Percentiles rank a stretch among this genome's conserved stretches.
Evolutionary conservation across 78 protist genomes (phyloP).

Genomic region (Dictyostelium purpureum): DNA sequence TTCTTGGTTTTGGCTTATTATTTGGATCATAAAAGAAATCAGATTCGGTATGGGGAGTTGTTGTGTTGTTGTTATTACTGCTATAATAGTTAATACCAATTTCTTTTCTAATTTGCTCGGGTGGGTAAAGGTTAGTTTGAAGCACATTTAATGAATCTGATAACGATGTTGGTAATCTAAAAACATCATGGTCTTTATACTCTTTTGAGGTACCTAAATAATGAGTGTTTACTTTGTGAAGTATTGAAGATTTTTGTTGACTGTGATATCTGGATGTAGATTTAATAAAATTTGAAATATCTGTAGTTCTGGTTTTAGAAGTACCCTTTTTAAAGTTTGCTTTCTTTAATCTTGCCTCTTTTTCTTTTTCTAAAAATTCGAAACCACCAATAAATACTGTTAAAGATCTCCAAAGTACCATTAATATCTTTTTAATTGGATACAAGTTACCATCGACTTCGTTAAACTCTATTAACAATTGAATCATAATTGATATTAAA

Average conservation of each 20-base stretch:
- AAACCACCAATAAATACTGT: slow-evolving; percentile 29
- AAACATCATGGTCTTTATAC: slow-evolving; percentile 17
- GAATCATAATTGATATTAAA: slow-evolving; percentile 10
- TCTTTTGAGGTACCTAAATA: slow-evolving; percentile 18
- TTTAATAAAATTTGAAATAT: slow-evolving; percentile 51
- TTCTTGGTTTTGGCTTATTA: not conserved
- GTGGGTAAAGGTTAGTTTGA: slow-evolving; percentile 56
- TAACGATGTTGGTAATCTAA: slow-evolving; percentile 40
- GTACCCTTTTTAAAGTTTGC: slow-evolving; percentile 3
- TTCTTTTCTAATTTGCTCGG: slow-evolving; percentile 27
- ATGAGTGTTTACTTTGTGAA: slow-evolving; percentile 36
- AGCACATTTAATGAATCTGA: slow-evolving; percentile 39
- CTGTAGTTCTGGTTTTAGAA: slow-evolving; percentile 24
- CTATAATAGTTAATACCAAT: slow-evolving; percentile 16
- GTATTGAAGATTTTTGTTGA: not conserved
- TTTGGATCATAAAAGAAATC: not conserved
- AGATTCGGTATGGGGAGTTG: not conserved
- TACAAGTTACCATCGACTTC: slow-evolving; percentile 41
- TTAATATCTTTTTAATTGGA: slow-evolving; percentile 67
- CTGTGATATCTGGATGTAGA: slow-evolving; percentile 41
- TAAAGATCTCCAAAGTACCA: slow-evolving; percentile 48
- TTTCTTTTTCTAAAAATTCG: not conserved
- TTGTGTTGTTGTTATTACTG: not conserved
- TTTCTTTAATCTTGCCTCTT: slow-evolving; percentile 17
- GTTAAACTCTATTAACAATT: slow-evolving; percentile 22